A percentile compares a stretch with the other conserved stretches of the same genome.
These are phyloP conservation scores for Pichia sporocuriosa DNA, from an alignment of 805 yeast species.

Conservation along the genomic window DNA sequence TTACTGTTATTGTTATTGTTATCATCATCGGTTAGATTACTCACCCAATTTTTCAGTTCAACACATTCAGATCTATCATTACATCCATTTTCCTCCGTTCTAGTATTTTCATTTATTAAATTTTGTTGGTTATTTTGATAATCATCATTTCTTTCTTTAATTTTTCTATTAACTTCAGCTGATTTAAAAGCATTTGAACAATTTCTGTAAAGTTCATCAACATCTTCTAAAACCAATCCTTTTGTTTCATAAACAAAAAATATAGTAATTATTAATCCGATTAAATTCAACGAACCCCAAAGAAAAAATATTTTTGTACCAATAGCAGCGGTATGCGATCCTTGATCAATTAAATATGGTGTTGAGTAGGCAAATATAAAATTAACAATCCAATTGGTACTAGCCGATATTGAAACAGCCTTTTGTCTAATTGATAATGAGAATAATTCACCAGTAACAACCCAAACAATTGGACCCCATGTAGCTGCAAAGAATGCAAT, in stretches of 20 bases:
- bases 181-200: slow-evolving; percentile 53
- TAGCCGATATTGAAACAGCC: slow-evolving; percentile 68
- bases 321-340: slow-evolving; percentile 57
- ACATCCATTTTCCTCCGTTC: background rate
- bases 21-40: background rate
- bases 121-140: background rate
- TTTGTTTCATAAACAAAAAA: slow-evolving; percentile 72
- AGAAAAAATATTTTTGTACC: slow-evolving; percentile 71
- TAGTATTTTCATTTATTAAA: background rate
- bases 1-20: background rate
- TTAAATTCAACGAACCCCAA: slow-evolving; percentile 67
- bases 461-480: slow-evolving; percentile 86
- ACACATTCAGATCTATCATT: background rate
- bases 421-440: slow-evolving; percentile 70
- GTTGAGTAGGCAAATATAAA: slow-evolving; percentile 69
- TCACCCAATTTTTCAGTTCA: no score
- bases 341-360: slow-evolving; percentile 68
- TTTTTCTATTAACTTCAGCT: slow-evolving; percentile 12
- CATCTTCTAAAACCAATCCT: slow-evolving; percentile 74
- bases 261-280: slow-evolving; percentile 56
- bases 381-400: slow-evolving; percentile 76
- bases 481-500: slow-evolving; percentile 73
- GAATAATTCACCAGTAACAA: slow-evolving; percentile 55
- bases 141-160: background rate
- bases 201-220: slow-evolving; percentile 63